These are phyloP conservation scores for Panellus pusillus DNA, from an alignment of 768 basidiomycete species.

Conservation along the genomic window DNA sequence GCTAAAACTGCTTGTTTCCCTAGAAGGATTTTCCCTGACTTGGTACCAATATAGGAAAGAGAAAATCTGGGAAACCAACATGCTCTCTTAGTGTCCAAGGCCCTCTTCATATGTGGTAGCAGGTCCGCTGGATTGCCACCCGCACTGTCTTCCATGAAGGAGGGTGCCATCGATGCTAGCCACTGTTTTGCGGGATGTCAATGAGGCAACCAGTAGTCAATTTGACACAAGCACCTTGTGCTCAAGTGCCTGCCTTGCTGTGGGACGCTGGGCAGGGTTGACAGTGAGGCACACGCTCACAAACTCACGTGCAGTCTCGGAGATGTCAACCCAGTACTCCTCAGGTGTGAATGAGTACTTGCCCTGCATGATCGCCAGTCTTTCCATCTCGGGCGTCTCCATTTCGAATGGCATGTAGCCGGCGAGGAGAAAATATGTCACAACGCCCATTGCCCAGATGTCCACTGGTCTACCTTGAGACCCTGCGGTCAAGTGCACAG, in stretches of 20 bases:
- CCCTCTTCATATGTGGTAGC: slow-evolving; percentile 85
- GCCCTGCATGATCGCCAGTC: slow-evolving; percentile 12
- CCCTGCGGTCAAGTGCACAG: neutral
- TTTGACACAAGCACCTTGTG: slow-evolving; percentile 50
- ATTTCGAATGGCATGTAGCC: too few relatives aligned
- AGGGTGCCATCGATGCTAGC: slow-evolving; percentile 68
- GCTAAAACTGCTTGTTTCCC: slow-evolving; percentile 88
- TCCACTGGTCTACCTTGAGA: too few relatives aligned
- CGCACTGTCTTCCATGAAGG: slow-evolving; percentile 67
- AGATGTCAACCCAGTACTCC: slow-evolving; percentile 89
- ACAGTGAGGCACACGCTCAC: slow-evolving; percentile 80
- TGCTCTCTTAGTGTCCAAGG: slow-evolving; percentile 84
- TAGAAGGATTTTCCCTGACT: slow-evolving; percentile 29
- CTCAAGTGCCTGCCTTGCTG: slow-evolving; percentile 67
- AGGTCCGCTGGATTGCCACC: slow-evolving; percentile 70
- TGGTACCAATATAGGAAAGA: neutral
- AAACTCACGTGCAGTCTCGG: slow-evolving; percentile 79
- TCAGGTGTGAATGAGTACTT: slow-evolving; percentile 29
- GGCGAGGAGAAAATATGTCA: too few relatives aligned
- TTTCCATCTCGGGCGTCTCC: slow-evolving; percentile 18
- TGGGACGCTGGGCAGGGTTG: slow-evolving; percentile 77
- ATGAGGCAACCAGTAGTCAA: neutral
- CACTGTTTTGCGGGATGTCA: slow-evolving; percentile 38
- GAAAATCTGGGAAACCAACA: slow-evolving; percentile 50
- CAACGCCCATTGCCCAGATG: too few relatives aligned